phyloP scores from a whole-genome alignment of 163 green algal species.

The Chlamydomonas reinhardtii region DNA sequence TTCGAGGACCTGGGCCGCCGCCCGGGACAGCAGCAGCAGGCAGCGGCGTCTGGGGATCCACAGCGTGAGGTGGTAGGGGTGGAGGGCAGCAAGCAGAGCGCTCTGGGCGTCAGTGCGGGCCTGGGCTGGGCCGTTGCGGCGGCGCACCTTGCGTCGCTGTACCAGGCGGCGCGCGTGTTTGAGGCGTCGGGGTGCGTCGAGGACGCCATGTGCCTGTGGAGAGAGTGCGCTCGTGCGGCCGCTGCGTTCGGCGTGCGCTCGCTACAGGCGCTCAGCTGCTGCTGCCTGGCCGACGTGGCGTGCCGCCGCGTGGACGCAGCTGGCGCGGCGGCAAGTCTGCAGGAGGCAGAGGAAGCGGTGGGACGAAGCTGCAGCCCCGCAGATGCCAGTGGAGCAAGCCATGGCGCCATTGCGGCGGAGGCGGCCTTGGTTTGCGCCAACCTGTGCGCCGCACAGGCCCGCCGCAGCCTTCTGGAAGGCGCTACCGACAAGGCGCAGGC shows the following conservation, averaged over 20 bases:
- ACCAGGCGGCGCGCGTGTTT: conserved; percentile 40
- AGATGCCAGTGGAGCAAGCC: no score
- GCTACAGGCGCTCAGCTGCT: background rate
- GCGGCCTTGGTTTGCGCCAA: background rate
- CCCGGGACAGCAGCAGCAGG: background rate
- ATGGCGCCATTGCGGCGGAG: background rate
- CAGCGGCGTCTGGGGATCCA: no score
- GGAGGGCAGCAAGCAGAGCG: background rate
- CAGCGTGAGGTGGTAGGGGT: no score
- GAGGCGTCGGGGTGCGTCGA: conserved; percentile 51
- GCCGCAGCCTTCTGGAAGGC: background rate
- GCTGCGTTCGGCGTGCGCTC: background rate
- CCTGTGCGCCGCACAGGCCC: background rate
- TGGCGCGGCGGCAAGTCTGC: conserved; percentile 5
- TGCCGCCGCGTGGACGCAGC: conserved; percentile 21
- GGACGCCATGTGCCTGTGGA: conserved; percentile 45
- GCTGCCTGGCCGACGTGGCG: conserved; percentile 9
- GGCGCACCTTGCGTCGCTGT: conserved; percentile 45
- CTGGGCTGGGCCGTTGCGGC: conserved; percentile 43
- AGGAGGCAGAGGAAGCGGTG: background rate
- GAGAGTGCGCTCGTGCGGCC: conserved; percentile 33
- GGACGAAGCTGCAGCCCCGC: background rate
- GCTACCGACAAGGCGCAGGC: no score
- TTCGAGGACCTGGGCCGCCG: background rate
- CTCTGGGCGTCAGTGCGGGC: background rate